Percentiles rank a stretch among this genome's conserved stretches.
Evolutionary conservation across 257 asterid genomes (phyloP).

Genomic region (Solanum etuberosum): DNA sequence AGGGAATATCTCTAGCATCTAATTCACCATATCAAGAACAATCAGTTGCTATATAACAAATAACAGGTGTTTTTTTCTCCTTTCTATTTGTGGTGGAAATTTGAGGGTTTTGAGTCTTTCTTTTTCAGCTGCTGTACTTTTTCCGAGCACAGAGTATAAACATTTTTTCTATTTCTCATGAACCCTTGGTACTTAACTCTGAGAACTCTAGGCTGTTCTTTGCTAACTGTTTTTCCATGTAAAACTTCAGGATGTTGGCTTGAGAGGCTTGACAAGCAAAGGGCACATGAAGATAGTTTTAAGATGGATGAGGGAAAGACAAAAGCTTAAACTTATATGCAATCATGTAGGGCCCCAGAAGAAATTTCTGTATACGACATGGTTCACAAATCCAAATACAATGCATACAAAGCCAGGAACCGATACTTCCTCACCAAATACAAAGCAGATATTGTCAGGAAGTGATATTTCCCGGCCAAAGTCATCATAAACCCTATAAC

Average conservation of each 20-base stretch:
- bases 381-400: slow-evolving; percentile 63
- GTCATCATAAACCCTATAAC: slow-evolving; percentile 9
- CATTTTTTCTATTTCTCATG: not conserved
- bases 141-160: not conserved
- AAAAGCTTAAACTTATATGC: slow-evolving; percentile 62
- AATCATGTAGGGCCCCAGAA: slow-evolving; percentile 69
- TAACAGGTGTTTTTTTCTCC: not conserved
- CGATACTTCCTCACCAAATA: slow-evolving; percentile 16
- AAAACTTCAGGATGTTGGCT: slow-evolving; percentile 57
- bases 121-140: not conserved
- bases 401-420: slow-evolving; percentile 20
- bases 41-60: not conserved
- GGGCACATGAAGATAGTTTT: slow-evolving; percentile 72
- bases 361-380: slow-evolving; percentile 63
- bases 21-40: not conserved
- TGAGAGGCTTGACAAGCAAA: slow-evolving; percentile 67
- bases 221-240: not conserved
- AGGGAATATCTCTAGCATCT: not conserved
- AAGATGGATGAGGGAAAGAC: slow-evolving; percentile 93
- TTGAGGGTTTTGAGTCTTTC: not conserved
- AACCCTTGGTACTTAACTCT: not conserved
- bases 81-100: not conserved
- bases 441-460: slow-evolving; percentile 22
- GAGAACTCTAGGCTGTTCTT: not conserved
- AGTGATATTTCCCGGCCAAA: slow-evolving; percentile 28